Evolutionary conservation across 306 rosid genomes (phyloP), one percentile per base, ranked within the genome.

Genomic region (Bauhinia variegata): DNA sequence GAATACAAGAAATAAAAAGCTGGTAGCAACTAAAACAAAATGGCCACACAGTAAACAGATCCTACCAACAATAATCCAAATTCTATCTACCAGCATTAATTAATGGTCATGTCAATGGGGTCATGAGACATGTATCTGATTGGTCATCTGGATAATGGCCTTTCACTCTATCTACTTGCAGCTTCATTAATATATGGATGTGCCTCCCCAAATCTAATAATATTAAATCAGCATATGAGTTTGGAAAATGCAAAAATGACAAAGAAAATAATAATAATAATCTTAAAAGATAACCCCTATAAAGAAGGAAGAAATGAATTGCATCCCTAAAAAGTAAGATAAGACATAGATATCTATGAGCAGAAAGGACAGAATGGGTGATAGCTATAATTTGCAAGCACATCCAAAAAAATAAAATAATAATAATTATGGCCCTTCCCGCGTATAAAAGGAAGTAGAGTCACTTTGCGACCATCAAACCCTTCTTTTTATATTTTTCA

Each of bases 41-140:
- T 38, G 47, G 57, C 6, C 1, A 36, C 9, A 73, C 19, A 61
- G 79, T 75, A 70, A 80, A 80, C 48, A 51, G 81, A 80, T 76
- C 82, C 82, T 77, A 77, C 85, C 79, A 76, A 81, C 85, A 79
- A 64, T 72, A 79, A 64, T 72, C 69, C 79, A 63, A 70, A 72
- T 72, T 76, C 63, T 63, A 81, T 81, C 85, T 73, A 74, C 79
- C 85, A 36, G 37, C 85, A 81, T 76, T 77, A 81, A 76, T 42
- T 76, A 7, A 32, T 63, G 74, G 79, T 76, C 82, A 64, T 73
- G 71, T 81, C 82, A 65, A 65, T 76, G 77, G 76, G 74, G 76
- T 72, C 85, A n/a, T n/a, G n/a, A 67, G 4, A 50, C 8, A 66
- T 13, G 56, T 44, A 60, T 60, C 52, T 36, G 34, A 66, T 67